phyloP scores from a whole-genome alignment of 2,329 filamentous ascomycete genomes.

The Microcera coccophila region DNA sequence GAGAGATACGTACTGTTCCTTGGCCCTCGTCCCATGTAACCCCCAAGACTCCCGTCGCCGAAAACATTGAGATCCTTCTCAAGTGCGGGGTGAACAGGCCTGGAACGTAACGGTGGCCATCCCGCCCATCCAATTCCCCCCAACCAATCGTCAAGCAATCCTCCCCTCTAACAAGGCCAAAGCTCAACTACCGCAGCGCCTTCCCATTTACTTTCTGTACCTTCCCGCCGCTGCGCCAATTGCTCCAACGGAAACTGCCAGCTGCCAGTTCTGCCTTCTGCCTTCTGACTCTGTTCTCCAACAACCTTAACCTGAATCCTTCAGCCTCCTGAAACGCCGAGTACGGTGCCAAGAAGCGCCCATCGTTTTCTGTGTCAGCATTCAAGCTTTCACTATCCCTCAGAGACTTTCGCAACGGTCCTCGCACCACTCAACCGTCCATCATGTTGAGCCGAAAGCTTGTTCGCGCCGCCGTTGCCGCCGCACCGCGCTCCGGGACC shows the following conservation, averaged over 20 bases:
- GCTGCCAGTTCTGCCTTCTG: conserved; percentile 18
- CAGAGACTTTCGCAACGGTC: conserved; percentile 11
- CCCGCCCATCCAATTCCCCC: conserved; percentile 28
- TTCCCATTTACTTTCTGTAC: conserved; percentile 24
- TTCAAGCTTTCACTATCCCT: conserved; percentile 12
- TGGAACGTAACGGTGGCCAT: conserved; percentile 25
- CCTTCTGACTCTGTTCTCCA: conserved; percentile 14
- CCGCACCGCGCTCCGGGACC: conserved; percentile 44
- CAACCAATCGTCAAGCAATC: conserved; percentile 16
- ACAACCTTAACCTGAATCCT: conserved; percentile 17
- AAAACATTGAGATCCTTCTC: conserved; percentile 5
- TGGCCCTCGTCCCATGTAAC: conserved; percentile 8
- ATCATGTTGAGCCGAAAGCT: conserved; percentile 49
- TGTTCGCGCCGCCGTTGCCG: conserved; percentile 39
- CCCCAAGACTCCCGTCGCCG: no score
- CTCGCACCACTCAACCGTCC: conserved; percentile 22
- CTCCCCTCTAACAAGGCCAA: conserved; percentile 17
- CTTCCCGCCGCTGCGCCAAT: conserved; percentile 16
- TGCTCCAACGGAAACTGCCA: conserved; percentile 23
- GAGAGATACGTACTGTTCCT: conserved; percentile 24
- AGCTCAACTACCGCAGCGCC: conserved; percentile 14
- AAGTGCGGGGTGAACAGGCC: conserved; percentile 25
- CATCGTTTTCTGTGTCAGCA: conserved; percentile 16
- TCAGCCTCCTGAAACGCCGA: conserved; percentile 1
- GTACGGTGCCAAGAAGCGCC: no score